Conservation (phyloP, 495 filamentous ascomycete genomes). For the Talaromyces thailandensis region DNA sequence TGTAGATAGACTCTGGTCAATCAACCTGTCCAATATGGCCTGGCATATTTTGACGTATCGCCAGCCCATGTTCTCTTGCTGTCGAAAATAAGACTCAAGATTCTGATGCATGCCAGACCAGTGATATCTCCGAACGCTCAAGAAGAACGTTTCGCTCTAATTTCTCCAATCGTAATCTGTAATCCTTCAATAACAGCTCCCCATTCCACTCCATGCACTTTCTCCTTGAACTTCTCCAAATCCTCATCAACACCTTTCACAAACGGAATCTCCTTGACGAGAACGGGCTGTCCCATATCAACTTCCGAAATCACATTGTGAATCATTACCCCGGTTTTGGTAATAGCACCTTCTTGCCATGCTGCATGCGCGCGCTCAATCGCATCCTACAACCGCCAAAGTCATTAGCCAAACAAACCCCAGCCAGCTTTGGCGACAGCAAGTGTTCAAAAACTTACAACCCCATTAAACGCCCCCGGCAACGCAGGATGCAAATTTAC, state of each 20-base stretch:
- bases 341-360: slow-evolving; percentile 60
- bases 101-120: background rate
- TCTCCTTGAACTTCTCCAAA: slow-evolving; percentile 54
- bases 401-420: background rate
- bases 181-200: slow-evolving; percentile 60
- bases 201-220: slow-evolving; percentile 66
- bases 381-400: slow-evolving; percentile 33
- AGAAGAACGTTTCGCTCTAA: slow-evolving; percentile 15
- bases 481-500: slow-evolving; percentile 86
- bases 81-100: background rate
- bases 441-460: slow-evolving; percentile 25
- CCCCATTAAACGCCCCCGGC: slow-evolving; percentile 68
- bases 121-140: background rate
- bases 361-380: slow-evolving; percentile 73
- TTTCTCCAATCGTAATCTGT: slow-evolving; percentile 43
- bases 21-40: background rate
- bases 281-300: slow-evolving; percentile 68
- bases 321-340: slow-evolving; percentile 87
- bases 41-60: background rate
- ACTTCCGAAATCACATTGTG: slow-evolving; percentile 82
- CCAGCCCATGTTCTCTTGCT: background rate
- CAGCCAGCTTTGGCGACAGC: background rate
- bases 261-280: slow-evolving; percentile 64
- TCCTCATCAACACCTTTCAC: slow-evolving; percentile 51
- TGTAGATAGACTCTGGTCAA: background rate